Percentiles rank a stretch among this genome's conserved stretches.
Conservation (phyloP, 2,329 filamentous ascomycete genomes). For the Claviceps cyperi region DNA sequence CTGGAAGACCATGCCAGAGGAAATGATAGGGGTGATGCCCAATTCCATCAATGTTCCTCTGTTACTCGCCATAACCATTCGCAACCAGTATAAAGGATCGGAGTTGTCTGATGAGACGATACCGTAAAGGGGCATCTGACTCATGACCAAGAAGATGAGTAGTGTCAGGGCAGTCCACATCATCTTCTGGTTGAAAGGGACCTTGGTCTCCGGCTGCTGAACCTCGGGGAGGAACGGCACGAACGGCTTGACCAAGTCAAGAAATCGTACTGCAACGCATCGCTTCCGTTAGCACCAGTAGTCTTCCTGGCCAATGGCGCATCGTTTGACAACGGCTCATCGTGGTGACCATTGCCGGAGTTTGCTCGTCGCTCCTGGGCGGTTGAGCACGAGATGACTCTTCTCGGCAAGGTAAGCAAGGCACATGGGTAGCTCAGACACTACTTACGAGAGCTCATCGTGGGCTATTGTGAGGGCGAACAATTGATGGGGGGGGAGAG, state of each 20-base stretch:
- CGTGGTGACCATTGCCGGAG: not conserved
- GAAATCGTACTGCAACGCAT: constrained; percentile 67
- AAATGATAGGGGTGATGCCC: constrained; percentile 97
- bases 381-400: not conserved
- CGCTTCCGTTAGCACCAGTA: constrained; percentile 14
- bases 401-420: not conserved
- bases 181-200: constrained; percentile 96
- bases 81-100: constrained; percentile 97
- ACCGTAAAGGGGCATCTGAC: constrained; percentile 97
- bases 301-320: constrained; percentile 15
- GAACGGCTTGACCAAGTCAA: constrained; percentile 99
- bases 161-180: constrained; percentile 93
- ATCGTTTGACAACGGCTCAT: constrained; percentile 1
- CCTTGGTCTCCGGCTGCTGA: constrained; percentile 94
- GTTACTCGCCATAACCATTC: constrained; percentile 99
- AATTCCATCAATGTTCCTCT: constrained; percentile 90
- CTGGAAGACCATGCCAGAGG: constrained; percentile 99
- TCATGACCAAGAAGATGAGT: constrained; percentile 99
- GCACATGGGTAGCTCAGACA: constrained; percentile 5
- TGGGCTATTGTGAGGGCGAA: constrained; percentile 23
- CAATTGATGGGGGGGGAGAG: constrained; percentile 8
- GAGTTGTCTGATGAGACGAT: constrained; percentile 98
- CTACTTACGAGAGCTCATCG: constrained; percentile 43
- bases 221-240: constrained; percentile 99
- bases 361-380: constrained; percentile 2